phyloP scores from a whole-genome alignment of 495 filamentous ascomycete species.

The Podospora tetraspora region DNA sequence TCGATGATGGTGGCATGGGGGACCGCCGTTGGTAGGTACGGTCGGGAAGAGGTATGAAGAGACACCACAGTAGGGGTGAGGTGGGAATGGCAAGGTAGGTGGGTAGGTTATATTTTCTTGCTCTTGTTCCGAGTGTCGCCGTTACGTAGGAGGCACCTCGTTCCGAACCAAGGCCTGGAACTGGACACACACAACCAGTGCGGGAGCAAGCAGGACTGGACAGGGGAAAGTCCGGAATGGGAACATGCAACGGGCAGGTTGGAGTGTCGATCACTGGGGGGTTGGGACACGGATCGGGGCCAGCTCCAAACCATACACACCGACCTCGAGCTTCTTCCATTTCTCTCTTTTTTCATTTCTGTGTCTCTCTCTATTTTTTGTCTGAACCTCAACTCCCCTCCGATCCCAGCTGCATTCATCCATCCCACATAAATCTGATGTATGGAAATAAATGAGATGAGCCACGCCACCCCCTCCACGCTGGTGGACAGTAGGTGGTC shows the following conservation, averaged over 20 bases:
- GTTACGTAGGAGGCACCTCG: slow-evolving; percentile 3
- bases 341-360: neutral
- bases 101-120: neutral
- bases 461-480: neutral
- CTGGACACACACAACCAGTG: neutral
- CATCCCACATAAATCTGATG: too few species aligned
- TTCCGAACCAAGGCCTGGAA: neutral
- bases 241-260: neutral
- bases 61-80: neutral
- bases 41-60: neutral
- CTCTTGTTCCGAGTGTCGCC: neutral
- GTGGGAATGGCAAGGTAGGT: neutral
- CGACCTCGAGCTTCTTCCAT: neutral
- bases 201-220: neutral
- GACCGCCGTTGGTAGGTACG: neutral
- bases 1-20: neutral
- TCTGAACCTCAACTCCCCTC: neutral
- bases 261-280: neutral
- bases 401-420: neutral
- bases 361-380: neutral
- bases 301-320: too few species aligned
- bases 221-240: neutral
- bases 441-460: neutral
- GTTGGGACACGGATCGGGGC: neutral
- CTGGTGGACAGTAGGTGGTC: too few species aligned